Evolutionary conservation across 257 asterid species (phyloP).

Genomic region (Solanum habrochaites): DNA sequence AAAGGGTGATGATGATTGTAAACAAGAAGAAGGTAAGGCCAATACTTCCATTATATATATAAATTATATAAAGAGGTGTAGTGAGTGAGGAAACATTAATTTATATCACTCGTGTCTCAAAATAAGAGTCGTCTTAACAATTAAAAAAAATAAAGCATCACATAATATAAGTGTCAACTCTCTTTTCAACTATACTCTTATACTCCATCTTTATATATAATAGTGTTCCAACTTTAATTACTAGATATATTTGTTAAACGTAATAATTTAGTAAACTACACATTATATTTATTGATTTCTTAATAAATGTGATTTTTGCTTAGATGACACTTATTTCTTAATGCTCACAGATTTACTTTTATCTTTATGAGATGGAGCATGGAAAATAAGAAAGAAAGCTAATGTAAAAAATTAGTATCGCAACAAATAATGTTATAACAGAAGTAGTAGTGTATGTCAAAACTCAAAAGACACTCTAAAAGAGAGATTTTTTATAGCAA

Average conservation of each 20-base stretch:
- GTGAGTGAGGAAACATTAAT: background rate
- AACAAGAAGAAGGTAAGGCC: background rate
- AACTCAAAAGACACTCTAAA: background rate
- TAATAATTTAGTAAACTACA: too few species aligned
- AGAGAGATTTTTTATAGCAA: background rate
- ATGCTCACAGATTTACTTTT: too few species aligned
- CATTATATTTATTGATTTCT: too few species aligned
- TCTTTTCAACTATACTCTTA: background rate
- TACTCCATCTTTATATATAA: background rate
- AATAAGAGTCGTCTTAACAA: too few species aligned
- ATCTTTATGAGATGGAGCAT: accelerated
- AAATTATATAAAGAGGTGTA: background rate
- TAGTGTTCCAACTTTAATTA: background rate
- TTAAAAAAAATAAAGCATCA: too few species aligned
- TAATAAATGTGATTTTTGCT: too few species aligned
- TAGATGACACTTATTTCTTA: background rate
- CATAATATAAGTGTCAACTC: background rate
- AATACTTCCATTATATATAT: background rate
- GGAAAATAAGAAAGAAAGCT: background rate
- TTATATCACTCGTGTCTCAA: background rate
- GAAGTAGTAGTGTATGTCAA: background rate
- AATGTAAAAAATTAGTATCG: too few species aligned
- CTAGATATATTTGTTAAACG: background rate
- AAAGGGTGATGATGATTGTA: background rate
- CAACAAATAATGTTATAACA: too few species aligned